Percentiles rank a stretch among this genome's conserved stretches.
These are phyloP conservation scores for Paecilomyces fulvus DNA, from an alignment of 2,329 filamentous ascomycete genomes.

Conservation along the genomic window DNA sequence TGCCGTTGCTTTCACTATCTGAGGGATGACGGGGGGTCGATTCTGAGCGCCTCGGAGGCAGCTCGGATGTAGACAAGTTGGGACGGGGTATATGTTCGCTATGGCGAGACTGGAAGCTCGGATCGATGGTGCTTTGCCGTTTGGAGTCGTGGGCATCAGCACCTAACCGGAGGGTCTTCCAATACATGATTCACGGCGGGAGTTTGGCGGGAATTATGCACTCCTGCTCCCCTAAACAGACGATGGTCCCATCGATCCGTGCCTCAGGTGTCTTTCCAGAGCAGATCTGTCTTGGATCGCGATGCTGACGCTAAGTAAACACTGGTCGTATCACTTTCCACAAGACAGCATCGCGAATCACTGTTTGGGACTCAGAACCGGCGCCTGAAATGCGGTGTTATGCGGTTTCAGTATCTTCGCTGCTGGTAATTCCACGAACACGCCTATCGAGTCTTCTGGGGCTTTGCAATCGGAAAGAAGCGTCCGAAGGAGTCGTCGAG, in stretches of 20 bases:
- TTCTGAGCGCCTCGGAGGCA: constrained; percentile 25
- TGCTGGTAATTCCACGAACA: background rate
- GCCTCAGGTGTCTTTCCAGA: background rate
- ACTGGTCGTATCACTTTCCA: background rate
- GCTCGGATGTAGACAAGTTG: constrained; percentile 18
- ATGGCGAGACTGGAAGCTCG: constrained; percentile 20
- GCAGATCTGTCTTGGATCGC: background rate
- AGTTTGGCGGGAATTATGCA: constrained; percentile 8
- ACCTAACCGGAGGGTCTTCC: constrained; percentile 30
- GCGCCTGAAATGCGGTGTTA: background rate
- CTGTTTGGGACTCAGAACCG: background rate
- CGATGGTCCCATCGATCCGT: constrained; percentile 11
- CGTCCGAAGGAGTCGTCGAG: background rate
- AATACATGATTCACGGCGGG: constrained; percentile 28
- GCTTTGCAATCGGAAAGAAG: background rate
- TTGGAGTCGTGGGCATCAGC: constrained; percentile 26
- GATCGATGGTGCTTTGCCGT: constrained; percentile 24
- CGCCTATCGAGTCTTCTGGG: background rate
- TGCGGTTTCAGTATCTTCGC: background rate
- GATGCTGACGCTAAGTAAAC: background rate
- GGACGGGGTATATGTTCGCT: constrained; percentile 31
- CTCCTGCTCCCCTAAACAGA: constrained; percentile 11
- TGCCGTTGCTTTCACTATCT: constrained; percentile 10
- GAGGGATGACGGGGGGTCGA: constrained; percentile 21
- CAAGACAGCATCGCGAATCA: background rate